Percentiles rank a stretch among this genome's conserved stretches.
These are phyloP conservation scores for Verruconis gallopava DNA, from an alignment of 2,329 filamentous ascomycete genomes.

Conservation along the genomic window DNA sequence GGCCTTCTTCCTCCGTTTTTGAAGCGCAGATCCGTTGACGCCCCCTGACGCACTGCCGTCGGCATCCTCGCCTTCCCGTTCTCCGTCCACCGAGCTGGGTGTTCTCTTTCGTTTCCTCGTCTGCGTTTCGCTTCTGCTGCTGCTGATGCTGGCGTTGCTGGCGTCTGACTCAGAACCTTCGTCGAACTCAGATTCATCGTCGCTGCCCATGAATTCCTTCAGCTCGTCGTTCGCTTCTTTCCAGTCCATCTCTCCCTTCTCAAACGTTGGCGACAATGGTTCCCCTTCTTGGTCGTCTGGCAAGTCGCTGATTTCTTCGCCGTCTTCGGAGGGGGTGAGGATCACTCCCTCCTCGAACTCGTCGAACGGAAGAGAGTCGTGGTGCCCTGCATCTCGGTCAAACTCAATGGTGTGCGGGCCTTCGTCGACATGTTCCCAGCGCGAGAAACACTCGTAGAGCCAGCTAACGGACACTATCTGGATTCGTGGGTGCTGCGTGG, in stretches of 20 bases:
- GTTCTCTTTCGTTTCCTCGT: constrained; percentile 22
- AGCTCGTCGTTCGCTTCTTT: constrained; percentile 13
- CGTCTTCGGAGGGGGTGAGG: constrained; percentile 34
- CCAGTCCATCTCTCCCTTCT: constrained; percentile 8
- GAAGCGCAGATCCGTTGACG: constrained; percentile 26
- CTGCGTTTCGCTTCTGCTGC: constrained; percentile 15
- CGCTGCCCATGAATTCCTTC: constrained; percentile 52
- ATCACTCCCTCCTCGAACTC: constrained; percentile 21
- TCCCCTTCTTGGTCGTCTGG: constrained; percentile 19
- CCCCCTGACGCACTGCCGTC: constrained; percentile 19
- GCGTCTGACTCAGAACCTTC: constrained; percentile 22
- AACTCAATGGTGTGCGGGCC: constrained; percentile 65
- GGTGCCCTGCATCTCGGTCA: constrained; percentile 46
- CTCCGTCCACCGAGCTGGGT: constrained; percentile 18
- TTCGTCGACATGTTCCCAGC: constrained; percentile 74
- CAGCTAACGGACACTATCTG: constrained; percentile 88
- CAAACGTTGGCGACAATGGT: constrained; percentile 5
- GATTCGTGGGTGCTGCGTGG: constrained; percentile 63
- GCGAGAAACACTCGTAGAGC: constrained; percentile 72
- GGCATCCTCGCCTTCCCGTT: constrained; percentile 22
- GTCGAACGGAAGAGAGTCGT: constrained; percentile 20
- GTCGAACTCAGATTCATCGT: constrained; percentile 37
- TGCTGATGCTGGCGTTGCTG: constrained; percentile 1
- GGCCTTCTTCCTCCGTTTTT: constrained; percentile 35
- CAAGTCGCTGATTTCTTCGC: constrained; percentile 27